A percentile compares a stretch with the other conserved stretches of the same genome.
These are phyloP conservation scores for Nemania sp. DNA, from an alignment of 2,329 filamentous ascomycete species.

Conservation along the genomic window DNA sequence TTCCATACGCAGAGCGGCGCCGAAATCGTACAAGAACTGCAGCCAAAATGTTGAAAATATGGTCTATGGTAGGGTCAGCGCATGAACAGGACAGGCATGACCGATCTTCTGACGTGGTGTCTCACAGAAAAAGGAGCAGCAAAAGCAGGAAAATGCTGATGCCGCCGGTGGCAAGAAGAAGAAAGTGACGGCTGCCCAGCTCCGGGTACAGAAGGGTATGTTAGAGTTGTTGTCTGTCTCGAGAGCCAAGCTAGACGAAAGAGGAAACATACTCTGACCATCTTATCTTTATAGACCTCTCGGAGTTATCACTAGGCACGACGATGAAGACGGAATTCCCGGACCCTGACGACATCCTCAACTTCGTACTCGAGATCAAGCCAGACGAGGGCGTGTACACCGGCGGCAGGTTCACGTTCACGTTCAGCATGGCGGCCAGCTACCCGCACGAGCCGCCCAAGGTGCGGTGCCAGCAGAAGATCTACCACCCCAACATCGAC, in stretches of 20 bases:
- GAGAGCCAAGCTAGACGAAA: too few relatives aligned
- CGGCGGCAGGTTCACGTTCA: slow-evolving; percentile 83
- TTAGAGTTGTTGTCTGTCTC: not conserved
- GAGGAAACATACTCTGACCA: not conserved
- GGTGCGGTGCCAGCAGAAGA: slow-evolving; percentile 95
- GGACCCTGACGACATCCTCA: slow-evolving; percentile 82
- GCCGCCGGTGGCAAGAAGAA: slow-evolving; percentile 84
- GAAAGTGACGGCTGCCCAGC: slow-evolving; percentile 95
- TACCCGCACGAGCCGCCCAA: slow-evolving; percentile 98
- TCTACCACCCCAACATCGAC: slow-evolving; percentile 99
- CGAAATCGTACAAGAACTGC: slow-evolving; percentile 14
- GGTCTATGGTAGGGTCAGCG: slow-evolving; percentile 83
- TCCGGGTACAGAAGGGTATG: slow-evolving; percentile 92
- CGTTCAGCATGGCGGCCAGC: slow-evolving; percentile 88
- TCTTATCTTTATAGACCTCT: slow-evolving; percentile 63
- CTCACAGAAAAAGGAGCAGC: slow-evolving; percentile 87
- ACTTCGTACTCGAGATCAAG: slow-evolving; percentile 79
- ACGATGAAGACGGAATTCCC: slow-evolving; percentile 84
- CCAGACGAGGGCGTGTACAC: slow-evolving; percentile 90
- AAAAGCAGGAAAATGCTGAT: slow-evolving; percentile 86
- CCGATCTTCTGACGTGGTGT: slow-evolving; percentile 38
- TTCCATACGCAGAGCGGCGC: not conserved
- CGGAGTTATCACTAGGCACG: slow-evolving; percentile 74
- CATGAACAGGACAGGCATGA: not conserved
- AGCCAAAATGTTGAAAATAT: slow-evolving; percentile 93